Evolutionary conservation across 805 yeast species (phyloP), one percentile per base, ranked within the genome.

Genomic region (Sugiyamaella qingdaonensis): DNA sequence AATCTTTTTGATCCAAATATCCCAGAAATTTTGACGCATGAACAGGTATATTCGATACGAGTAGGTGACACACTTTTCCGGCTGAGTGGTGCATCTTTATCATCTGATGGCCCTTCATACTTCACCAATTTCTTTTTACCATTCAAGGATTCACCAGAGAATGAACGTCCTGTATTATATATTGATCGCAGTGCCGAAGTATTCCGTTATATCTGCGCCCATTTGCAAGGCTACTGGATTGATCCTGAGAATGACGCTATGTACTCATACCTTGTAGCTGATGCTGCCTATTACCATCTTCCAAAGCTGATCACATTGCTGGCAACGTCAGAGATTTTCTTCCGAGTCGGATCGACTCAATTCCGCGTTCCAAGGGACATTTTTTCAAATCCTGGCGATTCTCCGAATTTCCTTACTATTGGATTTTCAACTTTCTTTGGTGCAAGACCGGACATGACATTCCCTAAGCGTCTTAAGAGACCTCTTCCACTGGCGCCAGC

Each of bases 91-190:
- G 91, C 94, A 0, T 88, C 96, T 1, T 69, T 90, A 36, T 85
- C 89, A 24, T 86, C 86, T 1, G 97, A 90, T 69, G 84, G 85
- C 2, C 97, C 97, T 0, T 87, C 95, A 3, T 89, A 86, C 65
- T 91, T 90, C 72, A 88, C 97, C 2, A 73, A 77, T 27, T 88
- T 74, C 70, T 90, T 90, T 65, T 42, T 48, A 10, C 60, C 62
- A 4, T 46, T 58, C 46, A 52, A 57, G 10, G 58, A 53, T 36
- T 62, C 70, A 18, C 67, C 68, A 5, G 72, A 63, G 21, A 61
- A 61, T 2, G 77, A 76, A 54, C 47, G 62, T 11, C 63, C 65
- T 2, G 57, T 77, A 0, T 66, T 88, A 9, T 81, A 80, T 61
- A 80, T 90, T 51, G 97, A 90, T 66, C 72, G 97, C 35, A 83